Base-by-base conservation (phyloP, 106 monocot species). In the Hemerocallis citrina region DNA sequence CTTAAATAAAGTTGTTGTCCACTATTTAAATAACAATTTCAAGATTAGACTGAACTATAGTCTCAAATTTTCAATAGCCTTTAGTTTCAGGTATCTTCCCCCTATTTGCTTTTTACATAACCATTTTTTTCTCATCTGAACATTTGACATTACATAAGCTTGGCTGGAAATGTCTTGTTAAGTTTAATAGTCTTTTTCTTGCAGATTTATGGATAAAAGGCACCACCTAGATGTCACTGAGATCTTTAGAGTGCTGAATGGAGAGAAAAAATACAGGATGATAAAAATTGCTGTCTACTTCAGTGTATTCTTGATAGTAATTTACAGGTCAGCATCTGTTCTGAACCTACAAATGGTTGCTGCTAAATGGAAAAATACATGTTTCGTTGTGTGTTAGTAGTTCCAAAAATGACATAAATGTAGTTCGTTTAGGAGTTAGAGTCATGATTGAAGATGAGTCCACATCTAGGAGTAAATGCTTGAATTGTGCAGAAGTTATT, bases 161-260 rank as follows among this genome's bases (percentile, higher is more conserved):
- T 25, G 34, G 3, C 19, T 34, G 57, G 35, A 34, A 57, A 50
- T 3, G 28, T 50, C 14, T 50, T 35, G 17, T 57, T 21, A 36
- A 57, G 15, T 34, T 35, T 35, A 55, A 21, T 3, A 8, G 35
- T 12, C 35, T 24, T 71, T 21, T 61, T 54, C n/a, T 72, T 44
- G 48, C 70, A 96, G 95, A 64, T 96, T 75, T 77, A 77, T 61
- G 71, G 76, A 62, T 23, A 68, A 59, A 76, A 84, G 52, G 39
- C 96, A 98, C 79, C 69, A 82, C n/a, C 60, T 98, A 38, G 91
- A 98, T 79, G 88, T 98, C 30, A 98, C 96, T 32, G 96, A 98
- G 62, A 78, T 98, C 13, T 98, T 91, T 75, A 78, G 79, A 39
- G 25, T 70, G 15, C 67, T 98, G 45, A 69, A 77, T 70, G 74